Conservation (phyloP, 768 basidiomycete genomes). For the Leccinum sublutescens region DNA sequence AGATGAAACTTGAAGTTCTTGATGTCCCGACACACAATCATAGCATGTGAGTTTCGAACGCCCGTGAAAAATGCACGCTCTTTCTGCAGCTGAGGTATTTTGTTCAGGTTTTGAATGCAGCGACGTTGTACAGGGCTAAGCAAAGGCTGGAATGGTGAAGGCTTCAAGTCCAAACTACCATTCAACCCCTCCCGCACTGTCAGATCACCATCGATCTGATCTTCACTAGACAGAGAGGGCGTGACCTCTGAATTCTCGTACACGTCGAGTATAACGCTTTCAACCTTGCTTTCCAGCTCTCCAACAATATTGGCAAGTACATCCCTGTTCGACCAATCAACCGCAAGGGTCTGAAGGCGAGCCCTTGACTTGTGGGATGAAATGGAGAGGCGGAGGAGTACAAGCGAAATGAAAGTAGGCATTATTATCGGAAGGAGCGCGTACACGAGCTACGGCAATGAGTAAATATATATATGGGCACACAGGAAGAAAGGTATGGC, state of each 20-base stretch:
- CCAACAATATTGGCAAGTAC: slow-evolving; percentile 58
- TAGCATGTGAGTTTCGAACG: slow-evolving; percentile 65
- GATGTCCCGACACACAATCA: slow-evolving; percentile 69
- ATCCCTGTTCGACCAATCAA: slow-evolving; percentile 45
- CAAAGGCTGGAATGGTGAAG: slow-evolving; percentile 38
- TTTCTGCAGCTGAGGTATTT: slow-evolving; percentile 66
- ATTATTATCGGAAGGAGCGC: slow-evolving; percentile 61
- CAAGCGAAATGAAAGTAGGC: slow-evolving; percentile 54
- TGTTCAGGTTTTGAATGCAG: slow-evolving; percentile 61
- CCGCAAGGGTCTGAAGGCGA: slow-evolving; percentile 65
- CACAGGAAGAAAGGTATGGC: not conserved
- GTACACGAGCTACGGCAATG: slow-evolving; percentile 46
- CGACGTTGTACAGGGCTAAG: slow-evolving; percentile 56
- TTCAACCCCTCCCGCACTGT: not conserved
- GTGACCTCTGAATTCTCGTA: slow-evolving; percentile 43
- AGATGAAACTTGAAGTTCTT: slow-evolving; percentile 56
- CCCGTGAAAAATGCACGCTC: slow-evolving; percentile 61
- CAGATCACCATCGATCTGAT: not conserved
- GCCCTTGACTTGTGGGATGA: slow-evolving; percentile 58
- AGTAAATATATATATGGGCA: slow-evolving; percentile 3
- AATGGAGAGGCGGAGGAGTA: slow-evolving; percentile 55
- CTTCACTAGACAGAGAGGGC: slow-evolving; percentile 16
- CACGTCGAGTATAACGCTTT: slow-evolving; percentile 58
- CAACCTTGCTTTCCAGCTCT: slow-evolving; percentile 58
- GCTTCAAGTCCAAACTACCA: slow-evolving; percentile 3